A percentile compares a stretch with the other conserved stretches of the same genome.
These are phyloP conservation scores for Gynostemma pentaphyllum DNA, from an alignment of 306 rosid genomes.

Conservation along the genomic window DNA sequence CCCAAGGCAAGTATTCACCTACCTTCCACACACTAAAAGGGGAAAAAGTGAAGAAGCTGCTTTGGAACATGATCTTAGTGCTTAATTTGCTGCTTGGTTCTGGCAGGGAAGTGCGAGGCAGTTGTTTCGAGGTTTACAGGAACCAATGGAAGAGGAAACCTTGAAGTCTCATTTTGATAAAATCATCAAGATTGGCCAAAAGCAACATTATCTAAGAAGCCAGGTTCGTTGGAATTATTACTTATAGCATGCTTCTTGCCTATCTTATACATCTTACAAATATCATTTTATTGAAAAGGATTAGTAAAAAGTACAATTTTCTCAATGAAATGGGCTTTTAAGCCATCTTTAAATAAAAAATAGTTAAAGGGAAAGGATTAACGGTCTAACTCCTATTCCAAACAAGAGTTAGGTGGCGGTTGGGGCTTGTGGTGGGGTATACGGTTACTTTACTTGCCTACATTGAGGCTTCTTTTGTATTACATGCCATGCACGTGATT, in stretches of 20 bases:
- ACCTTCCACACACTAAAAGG: not conserved
- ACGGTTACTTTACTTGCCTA: too few relatives aligned
- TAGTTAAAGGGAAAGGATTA: too few relatives aligned
- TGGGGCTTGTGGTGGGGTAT: too few relatives aligned
- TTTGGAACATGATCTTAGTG: not conserved
- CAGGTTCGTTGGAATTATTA: conserved; percentile 52
- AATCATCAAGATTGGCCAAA: conserved; percentile 86
- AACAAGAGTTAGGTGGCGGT: too few relatives aligned
- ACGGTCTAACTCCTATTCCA: too few relatives aligned
- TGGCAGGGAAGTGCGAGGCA: conserved; percentile 98
- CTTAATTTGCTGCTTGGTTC: conserved; percentile 7
- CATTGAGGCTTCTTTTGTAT: too few relatives aligned
- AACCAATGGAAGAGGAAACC: conserved; percentile 95
- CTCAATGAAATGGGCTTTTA: too few relatives aligned
- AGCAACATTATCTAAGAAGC: conserved; percentile 51
- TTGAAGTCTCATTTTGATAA: conserved; percentile 89
- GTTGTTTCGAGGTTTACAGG: conserved; percentile 89
- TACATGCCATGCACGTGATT: too few relatives aligned
- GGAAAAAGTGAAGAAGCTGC: not conserved
- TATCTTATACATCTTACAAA: not conserved
- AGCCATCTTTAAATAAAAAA: too few relatives aligned
- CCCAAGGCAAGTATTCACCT: conserved; percentile 72
- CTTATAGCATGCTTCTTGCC: not conserved
- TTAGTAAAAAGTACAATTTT: not conserved
- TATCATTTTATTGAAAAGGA: not conserved